Conservation (phyloP, 208 protist species). For the Leishmania major region DNA sequence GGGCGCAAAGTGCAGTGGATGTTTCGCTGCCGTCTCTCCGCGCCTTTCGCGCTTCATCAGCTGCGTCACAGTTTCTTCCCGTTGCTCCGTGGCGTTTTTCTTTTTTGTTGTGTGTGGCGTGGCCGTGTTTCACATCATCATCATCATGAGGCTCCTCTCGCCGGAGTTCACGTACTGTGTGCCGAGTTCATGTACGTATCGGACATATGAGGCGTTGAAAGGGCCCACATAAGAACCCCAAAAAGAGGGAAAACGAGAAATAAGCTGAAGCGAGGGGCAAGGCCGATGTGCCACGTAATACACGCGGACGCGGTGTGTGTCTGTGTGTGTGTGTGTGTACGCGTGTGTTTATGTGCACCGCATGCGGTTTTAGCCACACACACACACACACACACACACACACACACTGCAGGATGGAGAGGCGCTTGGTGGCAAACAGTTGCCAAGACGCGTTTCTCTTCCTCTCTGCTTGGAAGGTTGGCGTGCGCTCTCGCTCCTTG, state of each 20-base stretch:
- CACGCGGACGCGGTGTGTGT: not conserved
- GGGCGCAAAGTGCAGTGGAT: not conserved
- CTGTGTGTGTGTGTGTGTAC: too few relatives aligned
- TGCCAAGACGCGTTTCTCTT: too few relatives aligned
- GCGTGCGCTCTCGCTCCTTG: not conserved
- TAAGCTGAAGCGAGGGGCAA: not conserved
- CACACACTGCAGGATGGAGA: too few relatives aligned
- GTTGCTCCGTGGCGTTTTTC: not conserved
- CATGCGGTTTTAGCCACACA: not conserved
- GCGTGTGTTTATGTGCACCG: not conserved
- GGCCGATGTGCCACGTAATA: not conserved
- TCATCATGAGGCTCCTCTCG: not conserved
- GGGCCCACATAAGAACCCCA: not conserved
- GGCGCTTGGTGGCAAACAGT: too few relatives aligned
- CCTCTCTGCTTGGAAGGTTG: not conserved
- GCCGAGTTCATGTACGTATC: not conserved
- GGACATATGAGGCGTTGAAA: too few relatives aligned
- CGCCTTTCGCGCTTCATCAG: conserved; percentile 4
- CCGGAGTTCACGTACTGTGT: not conserved
- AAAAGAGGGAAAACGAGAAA: not conserved
- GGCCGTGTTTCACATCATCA: not conserved
- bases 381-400: not conserved
- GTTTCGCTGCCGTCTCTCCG: not conserved
- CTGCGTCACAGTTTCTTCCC: not conserved
- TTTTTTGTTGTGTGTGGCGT: not conserved